Conservation (phyloP, 768 basidiomycete genomes). For the Chalciporus chontae region DNA sequence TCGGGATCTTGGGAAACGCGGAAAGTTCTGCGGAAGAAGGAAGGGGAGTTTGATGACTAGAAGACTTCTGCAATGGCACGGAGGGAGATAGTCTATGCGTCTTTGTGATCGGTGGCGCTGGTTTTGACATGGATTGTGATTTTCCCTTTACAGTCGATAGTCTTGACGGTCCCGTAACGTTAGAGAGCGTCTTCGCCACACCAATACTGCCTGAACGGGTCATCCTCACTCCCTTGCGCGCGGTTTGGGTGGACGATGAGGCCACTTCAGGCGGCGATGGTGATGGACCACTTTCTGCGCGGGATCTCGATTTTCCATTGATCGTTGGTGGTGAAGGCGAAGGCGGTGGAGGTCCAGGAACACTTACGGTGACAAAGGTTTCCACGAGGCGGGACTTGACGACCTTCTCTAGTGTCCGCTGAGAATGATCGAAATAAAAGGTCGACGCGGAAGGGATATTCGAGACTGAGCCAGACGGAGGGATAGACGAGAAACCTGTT, state of each 20-base stretch:
- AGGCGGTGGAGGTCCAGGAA: conserved; percentile 28
- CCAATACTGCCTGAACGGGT: conserved; percentile 18
- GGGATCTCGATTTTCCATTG: conserved; percentile 20
- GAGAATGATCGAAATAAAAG: conserved; percentile 59
- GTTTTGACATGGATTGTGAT: conserved; percentile 13
- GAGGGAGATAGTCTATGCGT: conserved; percentile 25
- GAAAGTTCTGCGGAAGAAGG: conserved; percentile 12
- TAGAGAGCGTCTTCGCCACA: conserved; percentile 13
- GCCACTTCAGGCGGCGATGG: background rate
- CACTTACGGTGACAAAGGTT: conserved; percentile 63
- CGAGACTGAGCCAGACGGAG: conserved; percentile 6
- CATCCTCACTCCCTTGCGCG: conserved; percentile 13
- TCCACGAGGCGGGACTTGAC: conserved; percentile 72
- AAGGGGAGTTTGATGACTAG: conserved; percentile 23
- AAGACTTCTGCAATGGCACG: conserved; percentile 21
- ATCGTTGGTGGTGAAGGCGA: conserved; percentile 29
- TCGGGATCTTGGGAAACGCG: conserved; percentile 36
- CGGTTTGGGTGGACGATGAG: conserved; percentile 3
- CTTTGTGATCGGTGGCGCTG: conserved; percentile 13
- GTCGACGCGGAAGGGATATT: conserved; percentile 24
- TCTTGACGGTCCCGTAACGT: conserved; percentile 10
- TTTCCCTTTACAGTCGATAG: conserved; percentile 15
- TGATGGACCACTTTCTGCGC: conserved; percentile 26
- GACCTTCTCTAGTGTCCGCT: conserved; percentile 64
- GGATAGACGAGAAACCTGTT: conserved; percentile 7